phyloP scores from a whole-genome alignment of 495 filamentous ascomycete genomes.

The Cladorrhinum samala region DNA sequence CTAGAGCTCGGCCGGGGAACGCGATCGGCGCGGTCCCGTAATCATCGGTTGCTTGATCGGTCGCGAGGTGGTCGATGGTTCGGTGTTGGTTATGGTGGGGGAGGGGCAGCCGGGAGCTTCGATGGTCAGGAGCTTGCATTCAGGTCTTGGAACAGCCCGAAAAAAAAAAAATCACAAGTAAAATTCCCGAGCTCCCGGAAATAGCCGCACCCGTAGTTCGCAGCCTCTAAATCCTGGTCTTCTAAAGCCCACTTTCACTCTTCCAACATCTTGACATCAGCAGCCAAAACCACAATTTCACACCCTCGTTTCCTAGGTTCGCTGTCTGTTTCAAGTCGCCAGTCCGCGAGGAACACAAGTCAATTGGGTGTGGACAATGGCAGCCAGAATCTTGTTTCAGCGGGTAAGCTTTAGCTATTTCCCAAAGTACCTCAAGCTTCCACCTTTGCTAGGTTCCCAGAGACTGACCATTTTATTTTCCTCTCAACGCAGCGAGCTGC shows the following conservation, averaged over 20 bases:
- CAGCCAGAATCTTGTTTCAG: conserved; percentile 48
- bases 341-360: conserved; percentile 8
- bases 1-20: neutral
- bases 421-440: conserved; percentile 2
- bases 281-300: conserved; percentile 9
- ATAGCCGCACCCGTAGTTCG: conserved; percentile 14
- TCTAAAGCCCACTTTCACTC: conserved; percentile 5
- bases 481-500: conserved; percentile 31
- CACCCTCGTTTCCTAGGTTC: conserved; percentile 1
- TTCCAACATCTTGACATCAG: conserved; percentile 12
- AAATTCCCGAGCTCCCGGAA: conserved; percentile 17
- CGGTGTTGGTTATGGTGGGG: neutral
- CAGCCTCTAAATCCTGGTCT: conserved; percentile 2
- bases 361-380: conserved; percentile 45
- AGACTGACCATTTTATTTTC: neutral
- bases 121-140: too few species aligned
- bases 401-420: conserved; percentile 28
- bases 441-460: too few species aligned
- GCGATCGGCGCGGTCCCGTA: neutral
- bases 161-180: neutral
- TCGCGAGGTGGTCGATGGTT: neutral
- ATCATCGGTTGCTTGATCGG: neutral
- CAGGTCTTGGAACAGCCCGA: neutral
- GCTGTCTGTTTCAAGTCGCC: conserved; percentile 7
- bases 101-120: too few species aligned